Evolutionary conservation across 129 eudicot genomes (phyloP).

Genomic region (Flaveria linearis): DNA sequence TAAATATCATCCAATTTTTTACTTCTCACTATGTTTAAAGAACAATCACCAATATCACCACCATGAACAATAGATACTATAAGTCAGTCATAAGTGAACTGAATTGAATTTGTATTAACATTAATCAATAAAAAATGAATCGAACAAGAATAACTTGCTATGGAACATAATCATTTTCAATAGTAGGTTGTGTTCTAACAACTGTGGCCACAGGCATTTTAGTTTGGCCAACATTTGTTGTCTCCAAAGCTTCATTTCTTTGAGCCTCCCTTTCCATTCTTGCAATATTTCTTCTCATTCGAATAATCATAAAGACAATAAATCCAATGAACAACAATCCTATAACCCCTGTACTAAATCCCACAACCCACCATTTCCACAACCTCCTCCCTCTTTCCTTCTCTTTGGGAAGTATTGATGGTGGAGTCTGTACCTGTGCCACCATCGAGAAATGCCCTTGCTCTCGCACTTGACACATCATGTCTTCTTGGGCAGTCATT

Average conservation of each 20-base stretch:
- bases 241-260: constrained; percentile 57
- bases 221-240: constrained; percentile 59
- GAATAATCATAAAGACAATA: constrained; percentile 30
- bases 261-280: constrained; percentile 65
- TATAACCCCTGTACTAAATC: constrained; percentile 49
- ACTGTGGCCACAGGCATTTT: constrained; percentile 77
- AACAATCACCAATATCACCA: too few relatives aligned
- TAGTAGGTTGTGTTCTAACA: constrained; percentile 74
- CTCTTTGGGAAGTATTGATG: neutral
- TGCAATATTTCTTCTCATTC: constrained; percentile 36
- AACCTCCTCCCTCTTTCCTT: constrained; percentile 13
- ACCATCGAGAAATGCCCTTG: constrained; percentile 75
- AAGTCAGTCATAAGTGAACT: too few relatives aligned
- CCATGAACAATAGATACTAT: too few relatives aligned
- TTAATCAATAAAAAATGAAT: neutral
- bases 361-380: constrained; percentile 65
- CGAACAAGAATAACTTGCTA: constrained; percentile 15
- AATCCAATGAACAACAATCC: constrained; percentile 39
- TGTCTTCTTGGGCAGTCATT: constrained; percentile 31
- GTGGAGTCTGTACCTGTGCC: neutral
- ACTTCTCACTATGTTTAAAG: too few relatives aligned
- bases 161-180: constrained; percentile 70
- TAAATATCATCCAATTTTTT: too few relatives aligned
- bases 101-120: constrained; percentile 1
- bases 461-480: constrained; percentile 35